Evolutionary conservation across 306 rosid genomes (phyloP).

Genomic region (Lathyrus tuberosus): DNA sequence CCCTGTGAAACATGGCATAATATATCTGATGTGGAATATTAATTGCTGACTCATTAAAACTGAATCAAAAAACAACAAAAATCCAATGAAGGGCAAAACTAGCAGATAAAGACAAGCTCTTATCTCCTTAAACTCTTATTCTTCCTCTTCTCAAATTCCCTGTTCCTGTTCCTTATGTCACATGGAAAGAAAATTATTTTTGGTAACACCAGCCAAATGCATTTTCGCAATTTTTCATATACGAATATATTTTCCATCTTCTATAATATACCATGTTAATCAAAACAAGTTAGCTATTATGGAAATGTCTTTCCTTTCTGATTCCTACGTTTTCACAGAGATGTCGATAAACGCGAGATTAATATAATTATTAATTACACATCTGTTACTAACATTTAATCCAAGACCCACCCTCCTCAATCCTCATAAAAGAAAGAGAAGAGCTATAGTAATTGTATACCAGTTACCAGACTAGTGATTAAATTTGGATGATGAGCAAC

Average conservation of each 20-base stretch:
- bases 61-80: too few relatives aligned
- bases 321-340: background rate
- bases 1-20: too few relatives aligned
- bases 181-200: background rate
- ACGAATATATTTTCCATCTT: background rate
- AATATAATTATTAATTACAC: constrained; percentile 10
- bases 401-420: constrained; percentile 30
- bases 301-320: constrained; percentile 3
- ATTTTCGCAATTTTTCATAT: background rate
- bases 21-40: too few relatives aligned
- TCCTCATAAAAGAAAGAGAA: constrained; percentile 24
- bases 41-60: too few relatives aligned
- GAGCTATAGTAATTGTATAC: constrained; percentile 1
- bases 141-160: too few relatives aligned
- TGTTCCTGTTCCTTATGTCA: background rate
- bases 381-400: constrained; percentile 20
- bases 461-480: constrained; percentile 24
- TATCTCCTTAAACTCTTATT: too few relatives aligned
- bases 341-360: constrained; percentile 4
- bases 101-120: too few relatives aligned
- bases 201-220: constrained; percentile 1
- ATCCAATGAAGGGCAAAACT: too few relatives aligned
- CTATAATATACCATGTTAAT: background rate
- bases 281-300: constrained; percentile 16
- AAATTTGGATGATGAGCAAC: constrained; percentile 35